A percentile compares a stretch with the other conserved stretches of the same genome.
These are phyloP conservation scores for Parastagonospora nodorum DNA, from an alignment of 2,329 filamentous ascomycete genomes.

Conservation along the genomic window DNA sequence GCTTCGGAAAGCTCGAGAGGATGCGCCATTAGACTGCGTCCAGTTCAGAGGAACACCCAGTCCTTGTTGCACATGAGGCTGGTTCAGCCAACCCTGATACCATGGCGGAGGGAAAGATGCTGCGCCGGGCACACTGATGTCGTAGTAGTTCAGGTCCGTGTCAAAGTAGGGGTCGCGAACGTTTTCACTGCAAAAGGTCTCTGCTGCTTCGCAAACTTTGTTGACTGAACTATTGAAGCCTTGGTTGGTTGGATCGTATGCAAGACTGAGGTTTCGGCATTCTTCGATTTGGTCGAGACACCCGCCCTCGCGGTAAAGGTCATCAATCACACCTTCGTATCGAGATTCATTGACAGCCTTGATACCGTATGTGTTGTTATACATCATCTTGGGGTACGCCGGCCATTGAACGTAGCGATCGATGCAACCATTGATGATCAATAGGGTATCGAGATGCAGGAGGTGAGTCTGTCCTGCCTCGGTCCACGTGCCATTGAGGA, in stretches of 20 bases:
- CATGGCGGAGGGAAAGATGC: conserved; percentile 50
- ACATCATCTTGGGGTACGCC: conserved; percentile 57
- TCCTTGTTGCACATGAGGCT: conserved; percentile 57
- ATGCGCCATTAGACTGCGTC: conserved; percentile 50
- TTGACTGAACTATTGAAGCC: conserved; percentile 47
- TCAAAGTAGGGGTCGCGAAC: conserved; percentile 54
- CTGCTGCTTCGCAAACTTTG: conserved; percentile 50
- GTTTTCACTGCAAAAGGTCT: conserved; percentile 51
- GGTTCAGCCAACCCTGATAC: conserved; percentile 62
- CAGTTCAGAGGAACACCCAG: conserved; percentile 67
- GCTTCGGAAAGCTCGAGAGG: conserved; percentile 53
- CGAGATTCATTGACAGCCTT: conserved; percentile 55
- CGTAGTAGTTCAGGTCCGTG: conserved; percentile 59
- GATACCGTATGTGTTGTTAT: conserved; percentile 65
- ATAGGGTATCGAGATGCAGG: conserved; percentile 56
- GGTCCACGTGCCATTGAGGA: conserved; percentile 48
- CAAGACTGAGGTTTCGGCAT: conserved; percentile 55
- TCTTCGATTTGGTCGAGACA: conserved; percentile 59
- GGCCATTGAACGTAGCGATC: conserved; percentile 57
- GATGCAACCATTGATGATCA: conserved; percentile 63
- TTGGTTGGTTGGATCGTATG: conserved; percentile 56
- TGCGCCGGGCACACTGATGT: conserved; percentile 57
- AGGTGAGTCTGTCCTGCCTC: conserved; percentile 43
- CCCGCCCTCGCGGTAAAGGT: conserved; percentile 54
- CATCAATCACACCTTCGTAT: conserved; percentile 53